Evolutionary conservation across 345 rosid genomes (phyloP).

Genomic region (Capsella bursapastoris): DNA sequence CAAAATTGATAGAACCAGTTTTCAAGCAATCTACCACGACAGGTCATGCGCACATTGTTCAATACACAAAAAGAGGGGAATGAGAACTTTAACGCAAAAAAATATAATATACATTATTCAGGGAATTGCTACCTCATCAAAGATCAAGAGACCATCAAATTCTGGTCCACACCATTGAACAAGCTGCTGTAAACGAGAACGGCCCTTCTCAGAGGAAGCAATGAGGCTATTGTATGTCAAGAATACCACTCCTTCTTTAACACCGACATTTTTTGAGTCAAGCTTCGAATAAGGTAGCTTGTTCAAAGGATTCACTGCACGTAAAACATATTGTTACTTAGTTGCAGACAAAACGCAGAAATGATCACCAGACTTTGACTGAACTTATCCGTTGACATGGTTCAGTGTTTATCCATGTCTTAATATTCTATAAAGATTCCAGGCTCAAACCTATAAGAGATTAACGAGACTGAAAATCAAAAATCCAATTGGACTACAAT

Average conservation of each 20-base stretch:
- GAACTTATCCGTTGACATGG: slow-evolving; percentile 19
- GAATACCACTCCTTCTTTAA: slow-evolving; percentile 90
- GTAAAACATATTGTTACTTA: slow-evolving; percentile 34
- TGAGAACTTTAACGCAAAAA: slow-evolving; percentile 10
- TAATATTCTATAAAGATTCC: neutral
- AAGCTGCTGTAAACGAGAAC: slow-evolving; percentile 97
- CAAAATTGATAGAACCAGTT: slow-evolving; percentile 7
- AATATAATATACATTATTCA: slow-evolving; percentile 31
- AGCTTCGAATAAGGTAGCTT: slow-evolving; percentile 97
- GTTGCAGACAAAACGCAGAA: slow-evolving; percentile 24
- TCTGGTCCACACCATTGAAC: slow-evolving; percentile 96
- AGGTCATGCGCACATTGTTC: slow-evolving; percentile 30
- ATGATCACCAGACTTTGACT: slow-evolving; percentile 22
- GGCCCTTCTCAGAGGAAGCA: slow-evolving; percentile 99
- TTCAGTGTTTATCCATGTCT: neutral
- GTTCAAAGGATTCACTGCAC: slow-evolving; percentile 95
- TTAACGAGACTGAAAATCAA: slow-evolving; percentile 18
- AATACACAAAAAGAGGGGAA: slow-evolving; percentile 22
- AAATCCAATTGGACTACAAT: slow-evolving; percentile 1
- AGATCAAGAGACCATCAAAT: slow-evolving; percentile 87
- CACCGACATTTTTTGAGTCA: slow-evolving; percentile 89
- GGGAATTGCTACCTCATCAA: slow-evolving; percentile 76
- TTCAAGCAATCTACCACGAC: slow-evolving; percentile 29
- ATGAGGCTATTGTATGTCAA: slow-evolving; percentile 96
- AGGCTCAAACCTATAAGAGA: neutral